A percentile compares a stretch with the other conserved stretches of the same genome.
phyloP scores from a whole-genome alignment of 768 basidiomycete genomes.

The Multifurca ochricompacta region DNA sequence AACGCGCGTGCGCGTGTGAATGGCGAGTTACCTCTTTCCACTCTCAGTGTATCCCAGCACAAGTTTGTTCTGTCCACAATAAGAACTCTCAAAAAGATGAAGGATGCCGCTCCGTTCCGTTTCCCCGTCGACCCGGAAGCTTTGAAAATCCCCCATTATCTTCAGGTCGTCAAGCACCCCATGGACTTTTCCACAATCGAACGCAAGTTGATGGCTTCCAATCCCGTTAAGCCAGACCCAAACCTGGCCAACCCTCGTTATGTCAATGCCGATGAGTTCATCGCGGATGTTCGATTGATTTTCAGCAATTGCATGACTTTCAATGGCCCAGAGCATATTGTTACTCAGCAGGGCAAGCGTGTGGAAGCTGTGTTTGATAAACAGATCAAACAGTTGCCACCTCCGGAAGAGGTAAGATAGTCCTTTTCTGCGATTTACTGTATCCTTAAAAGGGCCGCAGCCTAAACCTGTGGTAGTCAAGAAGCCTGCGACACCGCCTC shows the following conservation, averaged over 20 bases:
- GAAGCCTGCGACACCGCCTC: conserved; percentile 29
- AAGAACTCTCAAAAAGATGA: conserved; percentile 76
- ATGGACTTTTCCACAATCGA: conserved; percentile 96
- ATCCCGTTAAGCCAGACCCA: conserved; percentile 66
- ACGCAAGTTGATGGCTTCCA: conserved; percentile 74
- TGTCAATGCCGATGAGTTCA: conserved; percentile 67
- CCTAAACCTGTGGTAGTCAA: conserved; percentile 39
- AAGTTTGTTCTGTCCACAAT: conserved; percentile 74
- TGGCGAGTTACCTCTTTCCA: conserved; percentile 31
- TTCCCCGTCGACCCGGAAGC: conserved; percentile 84
- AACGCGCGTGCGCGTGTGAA: conserved; percentile 11
- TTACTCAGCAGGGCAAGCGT: conserved; percentile 72
- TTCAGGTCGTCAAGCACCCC: conserved; percentile 75
- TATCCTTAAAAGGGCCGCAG: conserved; percentile 26
- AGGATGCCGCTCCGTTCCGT: conserved; percentile 75
- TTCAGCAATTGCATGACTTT: conserved; percentile 85
- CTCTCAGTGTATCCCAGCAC: conserved; percentile 61
- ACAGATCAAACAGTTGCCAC: conserved; percentile 76
- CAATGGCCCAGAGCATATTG: conserved; percentile 85
- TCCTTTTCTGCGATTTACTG: not conserved
- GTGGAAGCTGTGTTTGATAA: conserved; percentile 85
- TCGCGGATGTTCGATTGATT: conserved; percentile 77
- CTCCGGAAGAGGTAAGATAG: conserved; percentile 59
- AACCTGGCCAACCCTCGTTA: conserved; percentile 74
- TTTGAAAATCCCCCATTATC: conserved; percentile 82